Conservation (phyloP, 768 basidiomycete species). For the Cubamyces sp. region DNA sequence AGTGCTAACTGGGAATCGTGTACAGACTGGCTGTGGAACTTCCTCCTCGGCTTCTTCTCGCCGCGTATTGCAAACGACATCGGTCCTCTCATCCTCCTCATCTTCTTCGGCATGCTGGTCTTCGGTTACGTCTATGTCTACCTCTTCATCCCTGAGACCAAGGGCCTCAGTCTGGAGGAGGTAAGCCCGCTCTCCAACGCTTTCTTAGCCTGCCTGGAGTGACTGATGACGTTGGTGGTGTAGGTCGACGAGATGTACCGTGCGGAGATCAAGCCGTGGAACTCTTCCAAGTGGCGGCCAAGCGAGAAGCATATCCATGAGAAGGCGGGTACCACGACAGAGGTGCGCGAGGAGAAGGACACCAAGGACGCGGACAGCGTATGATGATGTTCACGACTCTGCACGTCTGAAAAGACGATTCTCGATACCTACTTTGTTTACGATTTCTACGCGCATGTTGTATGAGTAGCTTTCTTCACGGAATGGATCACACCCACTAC, state of each 20-base stretch:
- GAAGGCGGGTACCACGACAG: slow-evolving; percentile 12
- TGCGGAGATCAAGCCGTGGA: slow-evolving; percentile 69
- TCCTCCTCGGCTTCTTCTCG: slow-evolving; percentile 72
- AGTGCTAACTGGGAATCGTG: not conserved
- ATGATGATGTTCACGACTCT: not conserved
- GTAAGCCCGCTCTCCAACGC: not conserved
- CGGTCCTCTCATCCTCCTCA: slow-evolving; percentile 73
- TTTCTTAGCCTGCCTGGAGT: too few relatives aligned
- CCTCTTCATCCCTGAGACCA: slow-evolving; percentile 81
- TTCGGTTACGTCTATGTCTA: slow-evolving; percentile 76
- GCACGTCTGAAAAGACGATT: not conserved
- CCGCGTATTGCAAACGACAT: slow-evolving; percentile 67
- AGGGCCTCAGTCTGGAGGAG: slow-evolving; percentile 76
- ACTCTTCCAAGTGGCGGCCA: slow-evolving; percentile 56
- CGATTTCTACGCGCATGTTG: not conserved
- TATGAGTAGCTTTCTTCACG: not conserved
- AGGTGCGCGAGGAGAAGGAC: slow-evolving; percentile 28
- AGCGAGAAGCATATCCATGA: slow-evolving; percentile 34
- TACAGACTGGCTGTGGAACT: slow-evolving; percentile 73
- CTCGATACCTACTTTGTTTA: not conserved
- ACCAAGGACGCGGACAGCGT: slow-evolving; percentile 23
- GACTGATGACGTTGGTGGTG: not conserved
- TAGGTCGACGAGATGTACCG: slow-evolving; percentile 73
- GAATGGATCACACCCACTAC: too few relatives aligned
- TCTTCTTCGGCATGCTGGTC: slow-evolving; percentile 76